Percentiles rank a stretch among this genome's conserved stretches.
These are phyloP conservation scores for Dillenia turbinata DNA, from an alignment of 164 flowering plant species.

Conservation along the genomic window DNA sequence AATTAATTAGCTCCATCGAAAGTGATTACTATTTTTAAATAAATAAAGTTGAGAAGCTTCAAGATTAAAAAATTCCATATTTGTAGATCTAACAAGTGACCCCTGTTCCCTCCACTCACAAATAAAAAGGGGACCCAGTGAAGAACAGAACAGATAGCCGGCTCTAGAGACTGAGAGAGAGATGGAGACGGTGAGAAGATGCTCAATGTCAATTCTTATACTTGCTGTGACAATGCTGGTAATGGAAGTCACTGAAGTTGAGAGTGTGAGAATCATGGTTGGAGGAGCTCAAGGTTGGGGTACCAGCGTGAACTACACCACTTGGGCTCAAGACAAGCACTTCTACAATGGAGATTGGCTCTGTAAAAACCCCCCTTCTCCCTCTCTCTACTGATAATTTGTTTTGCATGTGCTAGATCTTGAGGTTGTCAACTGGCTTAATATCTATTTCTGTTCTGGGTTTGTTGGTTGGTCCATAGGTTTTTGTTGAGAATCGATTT, in stretches of 20 bases:
- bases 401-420: not conserved
- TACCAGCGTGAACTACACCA: constrained; percentile 45
- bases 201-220: no score
- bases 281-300: constrained; percentile 53
- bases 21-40: no score
- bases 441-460: not conserved
- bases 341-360: constrained; percentile 71
- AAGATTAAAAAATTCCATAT: no score
- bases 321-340: constrained; percentile 56
- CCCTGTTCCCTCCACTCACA: no score
- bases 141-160: no score
- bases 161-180: no score
- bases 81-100: no score
- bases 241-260: constrained; percentile 21
- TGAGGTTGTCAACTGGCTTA: not conserved
- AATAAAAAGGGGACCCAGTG: no score
- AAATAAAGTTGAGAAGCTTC: no score
- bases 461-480: not conserved
- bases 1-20: no score
- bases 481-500: not conserved
- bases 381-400: constrained; percentile 6
- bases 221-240: no score
- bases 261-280: constrained; percentile 31
- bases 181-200: no score
- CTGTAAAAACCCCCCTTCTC: constrained; percentile 31